Conservation (phyloP, 179 eudicot genomes). For the Gypsophila paniculata region DNA sequence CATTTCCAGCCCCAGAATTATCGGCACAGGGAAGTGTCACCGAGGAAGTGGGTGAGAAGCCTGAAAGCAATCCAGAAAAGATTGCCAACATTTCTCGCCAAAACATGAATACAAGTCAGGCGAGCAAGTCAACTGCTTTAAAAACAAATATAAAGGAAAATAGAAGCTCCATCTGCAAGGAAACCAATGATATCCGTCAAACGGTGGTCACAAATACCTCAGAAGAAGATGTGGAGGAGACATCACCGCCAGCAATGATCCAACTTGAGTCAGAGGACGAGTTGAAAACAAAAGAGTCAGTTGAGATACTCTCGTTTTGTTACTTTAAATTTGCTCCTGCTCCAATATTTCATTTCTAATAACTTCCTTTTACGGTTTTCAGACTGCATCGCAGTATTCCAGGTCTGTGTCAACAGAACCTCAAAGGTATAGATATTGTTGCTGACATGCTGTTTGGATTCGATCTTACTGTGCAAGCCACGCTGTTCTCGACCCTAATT, state of each 20-base stretch:
- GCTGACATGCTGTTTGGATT: conserved; percentile 7
- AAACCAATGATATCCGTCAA: conserved; percentile 21
- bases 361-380: conserved; percentile 15
- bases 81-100: conserved; percentile 20
- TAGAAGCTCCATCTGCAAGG: conserved; percentile 6
- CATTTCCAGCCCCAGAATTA: conserved; percentile 24
- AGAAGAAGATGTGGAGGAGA: conserved; percentile 27
- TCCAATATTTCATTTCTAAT: background rate
- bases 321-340: background rate
- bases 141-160: conserved; percentile 26
- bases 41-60: conserved; percentile 23
- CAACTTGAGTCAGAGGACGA: conserved; percentile 14
- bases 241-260: conserved; percentile 16
- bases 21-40: conserved; percentile 35
- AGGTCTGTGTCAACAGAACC: conserved; percentile 19
- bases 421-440: conserved; percentile 20
- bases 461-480: background rate
- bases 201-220: conserved; percentile 18
- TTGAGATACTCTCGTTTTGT: conserved; percentile 24
- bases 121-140: conserved; percentile 20
- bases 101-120: conserved; percentile 31
- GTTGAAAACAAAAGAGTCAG: conserved; percentile 30
- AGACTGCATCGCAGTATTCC: conserved; percentile 22
- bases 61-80: conserved; percentile 25
- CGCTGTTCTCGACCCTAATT: background rate